phyloP scores from a whole-genome alignment of 1,284 basidiomycete species.

The Tilletia indica region DNA sequence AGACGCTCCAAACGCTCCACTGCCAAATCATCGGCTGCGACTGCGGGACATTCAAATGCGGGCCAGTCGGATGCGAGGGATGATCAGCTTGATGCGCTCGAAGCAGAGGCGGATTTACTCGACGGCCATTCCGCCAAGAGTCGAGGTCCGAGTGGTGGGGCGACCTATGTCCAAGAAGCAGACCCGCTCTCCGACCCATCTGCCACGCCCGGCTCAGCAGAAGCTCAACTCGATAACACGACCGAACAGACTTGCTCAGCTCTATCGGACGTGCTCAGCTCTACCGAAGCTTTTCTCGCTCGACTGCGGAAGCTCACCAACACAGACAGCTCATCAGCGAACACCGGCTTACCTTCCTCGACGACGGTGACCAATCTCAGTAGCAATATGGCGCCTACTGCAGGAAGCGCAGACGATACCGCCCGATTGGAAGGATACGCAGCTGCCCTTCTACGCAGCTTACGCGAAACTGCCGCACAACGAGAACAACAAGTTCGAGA shows the following conservation, averaged over 20 bases:
- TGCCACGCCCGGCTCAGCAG: slow-evolving; percentile 11
- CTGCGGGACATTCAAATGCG: no score
- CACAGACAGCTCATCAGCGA: background rate
- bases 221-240: background rate
- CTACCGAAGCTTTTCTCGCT: background rate
- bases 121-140: background rate
- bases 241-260: background rate
- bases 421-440: slow-evolving; percentile 7
- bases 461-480: background rate
- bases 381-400: background rate
- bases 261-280: background rate
- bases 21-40: background rate
- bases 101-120: background rate
- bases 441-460: background rate
- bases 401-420: slow-evolving; percentile 1
- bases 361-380: background rate
- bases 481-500: slow-evolving; percentile 15
- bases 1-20: background rate
- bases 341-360: background rate
- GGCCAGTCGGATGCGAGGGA: no score
- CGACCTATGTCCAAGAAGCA: slow-evolving; percentile 1
- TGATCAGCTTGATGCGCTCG: no score
- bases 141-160: background rate
- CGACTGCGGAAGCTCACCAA: slow-evolving; percentile 5
- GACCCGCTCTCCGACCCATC: slow-evolving; percentile 10